Base-by-base conservation (phyloP, 768 basidiomycete species). In the Austroboletus festivus region DNA sequence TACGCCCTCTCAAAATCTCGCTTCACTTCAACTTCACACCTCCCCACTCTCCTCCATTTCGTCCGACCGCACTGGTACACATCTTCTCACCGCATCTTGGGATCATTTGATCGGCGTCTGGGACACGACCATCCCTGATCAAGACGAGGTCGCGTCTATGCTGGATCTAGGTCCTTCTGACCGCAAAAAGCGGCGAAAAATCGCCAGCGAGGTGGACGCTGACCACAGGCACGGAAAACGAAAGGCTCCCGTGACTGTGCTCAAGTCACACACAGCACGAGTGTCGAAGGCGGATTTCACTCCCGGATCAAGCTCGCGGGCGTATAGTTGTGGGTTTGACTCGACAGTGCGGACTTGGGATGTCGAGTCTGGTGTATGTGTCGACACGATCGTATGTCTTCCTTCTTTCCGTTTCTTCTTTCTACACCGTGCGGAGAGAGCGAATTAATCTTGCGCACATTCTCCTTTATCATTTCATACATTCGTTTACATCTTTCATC, bases 301-400 rank as follows among this genome's bases (percentile, higher is more conserved):
- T 11, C 61, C 63, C 3, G 73, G 68, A 43, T 61, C 57, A 18
- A 62, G 53, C 34, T 44, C 60, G 44, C 52, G 68, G 47, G 93
- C 84, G 23, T 81, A 83, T 53, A 91, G 88, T 56, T 86, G 85
- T 60, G 89, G 90, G 0, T 90, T 91, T 61, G 94, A 96, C 68
- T 95, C 93, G 23, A 91, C 91, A 0, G 82, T 97, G 5, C 76
- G 92, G 20, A 71, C 76, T 2, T 99, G 95, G 95, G 92, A 96
- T 60, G 73, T 86, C 3, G 86, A 90, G 56, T 77, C 73, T 33
- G 91, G 87, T 3, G 68, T 90, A 5, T 92, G 86, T 50, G 72
- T 75, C 0, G 64, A 77, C 38, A 89, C 87, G 1, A 81, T 89
- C 38, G 88, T 90, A 54, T 46, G 55, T 40, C 28, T 50, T 19